Base-by-base conservation (phyloP, 441 rosid species). In the Gossypium davidsonii region DNA sequence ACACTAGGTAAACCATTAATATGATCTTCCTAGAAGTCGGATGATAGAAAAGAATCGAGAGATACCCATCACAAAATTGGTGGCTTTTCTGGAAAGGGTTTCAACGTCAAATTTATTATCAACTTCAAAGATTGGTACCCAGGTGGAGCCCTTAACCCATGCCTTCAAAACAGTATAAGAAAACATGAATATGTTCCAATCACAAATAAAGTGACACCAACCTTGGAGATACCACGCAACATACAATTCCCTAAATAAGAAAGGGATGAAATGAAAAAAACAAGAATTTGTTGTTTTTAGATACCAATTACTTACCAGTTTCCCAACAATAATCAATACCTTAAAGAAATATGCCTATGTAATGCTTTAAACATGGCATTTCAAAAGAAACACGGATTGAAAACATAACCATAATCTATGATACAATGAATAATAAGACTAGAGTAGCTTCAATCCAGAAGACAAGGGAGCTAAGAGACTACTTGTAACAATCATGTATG, bases 41-140 rank as follows among this genome's bases (percentile, higher is more conserved):
- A 63, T 15, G 56, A 70, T 21, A 72, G 61, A 49, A 70, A 56
- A 65, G 71, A 78, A 74, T 58, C 49, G 53, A 70, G 26, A 18
- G 21, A 77, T 90, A 90, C 97, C 98, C 95, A 94, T 92, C 77
- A 87, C 78, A 85, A 92, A 90, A 78, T 75, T 85, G 74, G 91
- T 81, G 83, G 82, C 77, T 73, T 90, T 90, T 73, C 79, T 85
- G 63, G 95, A 80, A 85, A 88, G 74, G 74, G 88, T 82, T 81
- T 92, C 95, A 11, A 84, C 81, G 76, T 85, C 94, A 76, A 89
- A 70, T 73, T 81, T 74, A 66, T 82, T 76, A 71, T 90, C 90
- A 67, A 79, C 85, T 48, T 92, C 94, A 73, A 91, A 90, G 63
- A 92, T 83, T 17, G 98, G 97, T 77, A 92, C 83, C 98, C 97